Evolutionary conservation across 176 grass and related monocot species (phyloP).

Genomic region (Olyra latifolia): DNA sequence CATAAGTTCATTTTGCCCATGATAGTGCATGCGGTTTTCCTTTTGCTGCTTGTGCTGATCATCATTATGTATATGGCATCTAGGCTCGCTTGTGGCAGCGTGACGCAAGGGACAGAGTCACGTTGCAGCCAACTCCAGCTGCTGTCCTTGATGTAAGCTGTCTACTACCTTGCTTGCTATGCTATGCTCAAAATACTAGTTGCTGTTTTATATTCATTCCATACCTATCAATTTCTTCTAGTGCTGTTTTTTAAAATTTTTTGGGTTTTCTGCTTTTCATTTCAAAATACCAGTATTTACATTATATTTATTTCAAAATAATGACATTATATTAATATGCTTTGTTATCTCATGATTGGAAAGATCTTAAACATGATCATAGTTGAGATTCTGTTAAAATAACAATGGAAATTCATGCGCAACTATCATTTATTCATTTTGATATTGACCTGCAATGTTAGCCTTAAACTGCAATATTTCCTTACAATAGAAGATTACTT

Average conservation of each 20-base stretch:
- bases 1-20: neutral
- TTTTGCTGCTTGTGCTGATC: neutral
- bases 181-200: neutral
- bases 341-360: neutral
- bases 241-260: neutral
- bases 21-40: neutral
- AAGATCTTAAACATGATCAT: neutral
- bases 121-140: constrained; percentile 87
- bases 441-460: neutral
- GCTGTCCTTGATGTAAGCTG: constrained; percentile 82
- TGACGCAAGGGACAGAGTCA: constrained; percentile 68
- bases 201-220: neutral
- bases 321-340: neutral
- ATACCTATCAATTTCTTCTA: neutral
- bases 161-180: neutral
- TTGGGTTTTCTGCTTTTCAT: neutral
- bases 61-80: constrained; percentile 15
- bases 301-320: neutral
- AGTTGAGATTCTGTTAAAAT: neutral
- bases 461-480: neutral
- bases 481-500: neutral
- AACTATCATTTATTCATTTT: neutral
- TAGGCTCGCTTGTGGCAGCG: constrained; percentile 95
- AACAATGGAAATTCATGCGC: neutral
- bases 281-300: neutral